Evolutionary conservation across 1,139 yeast genomes (phyloP).

Genomic region (Pichia cactophila): DNA sequence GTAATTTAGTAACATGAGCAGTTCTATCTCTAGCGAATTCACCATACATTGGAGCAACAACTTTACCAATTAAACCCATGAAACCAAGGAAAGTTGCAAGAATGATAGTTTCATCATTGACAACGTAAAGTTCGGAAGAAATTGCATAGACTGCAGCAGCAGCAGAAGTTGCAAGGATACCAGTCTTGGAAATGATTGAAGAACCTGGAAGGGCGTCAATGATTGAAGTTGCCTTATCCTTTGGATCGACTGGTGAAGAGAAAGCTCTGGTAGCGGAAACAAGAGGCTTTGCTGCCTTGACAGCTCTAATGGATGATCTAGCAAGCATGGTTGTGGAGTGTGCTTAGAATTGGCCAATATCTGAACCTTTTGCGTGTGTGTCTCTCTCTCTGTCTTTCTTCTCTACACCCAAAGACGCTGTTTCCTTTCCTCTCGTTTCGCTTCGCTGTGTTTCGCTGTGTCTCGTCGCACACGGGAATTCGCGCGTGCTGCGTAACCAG

Average conservation of each 20-base stretch:
- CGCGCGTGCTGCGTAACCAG: neutral
- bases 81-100: constrained; percentile 75
- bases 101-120: constrained; percentile 90
- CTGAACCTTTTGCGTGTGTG: too few species aligned
- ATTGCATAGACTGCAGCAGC: constrained; percentile 94
- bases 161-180: constrained; percentile 87
- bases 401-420: neutral
- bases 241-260: constrained; percentile 69
- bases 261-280: constrained; percentile 53
- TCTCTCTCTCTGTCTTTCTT: too few species aligned
- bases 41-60: constrained; percentile 88
- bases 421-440: too few species aligned
- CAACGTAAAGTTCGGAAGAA: constrained; percentile 84
- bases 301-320: constrained; percentile 17
- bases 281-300: constrained; percentile 17
- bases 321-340: constrained; percentile 11
- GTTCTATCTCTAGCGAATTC: constrained; percentile 93
- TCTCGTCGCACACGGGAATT: too few species aligned
- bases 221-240: constrained; percentile 83
- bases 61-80: constrained; percentile 70
- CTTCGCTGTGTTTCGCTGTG: neutral
- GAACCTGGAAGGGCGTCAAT: constrained; percentile 92
- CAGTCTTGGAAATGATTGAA: constrained; percentile 83
- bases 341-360: too few species aligned
- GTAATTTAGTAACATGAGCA: constrained; percentile 69